phyloP scores from a whole-genome alignment of 768 basidiomycete species.

The Tylopilus subfusipes region DNA sequence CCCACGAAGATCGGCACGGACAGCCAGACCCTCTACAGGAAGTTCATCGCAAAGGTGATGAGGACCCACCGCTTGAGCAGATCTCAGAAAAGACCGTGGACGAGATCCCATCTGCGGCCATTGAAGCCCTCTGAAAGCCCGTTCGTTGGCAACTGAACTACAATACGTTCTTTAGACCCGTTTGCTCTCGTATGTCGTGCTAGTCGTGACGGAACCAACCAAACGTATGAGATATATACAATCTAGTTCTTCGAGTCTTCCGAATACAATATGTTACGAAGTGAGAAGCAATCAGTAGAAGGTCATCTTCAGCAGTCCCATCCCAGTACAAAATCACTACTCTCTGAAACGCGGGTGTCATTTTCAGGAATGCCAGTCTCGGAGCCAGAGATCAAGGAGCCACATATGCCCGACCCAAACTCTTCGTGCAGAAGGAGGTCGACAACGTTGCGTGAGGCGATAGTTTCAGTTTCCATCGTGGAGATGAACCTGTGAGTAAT shows the following conservation, averaged over 20 bases:
- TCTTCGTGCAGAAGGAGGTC: conserved; percentile 73
- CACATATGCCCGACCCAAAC: conserved; percentile 70
- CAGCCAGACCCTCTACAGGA: conserved; percentile 28
- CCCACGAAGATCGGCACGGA: conserved; percentile 39
- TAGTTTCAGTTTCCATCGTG: conserved; percentile 92
- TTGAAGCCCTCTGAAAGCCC: background rate
- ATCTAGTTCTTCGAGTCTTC: background rate
- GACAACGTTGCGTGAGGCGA: conserved; percentile 79
- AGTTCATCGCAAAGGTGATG: background rate
- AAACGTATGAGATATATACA: background rate
- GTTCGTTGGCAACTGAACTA: background rate
- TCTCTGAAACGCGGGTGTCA: conserved; percentile 7
- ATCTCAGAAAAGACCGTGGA: conserved; percentile 16
- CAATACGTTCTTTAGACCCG: background rate
- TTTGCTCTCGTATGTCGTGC: background rate
- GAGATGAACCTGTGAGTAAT: conserved; percentile 59
- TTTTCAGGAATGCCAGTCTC: conserved; percentile 15
- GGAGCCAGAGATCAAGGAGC: conserved; percentile 34
- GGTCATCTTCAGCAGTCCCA: conserved; percentile 62
- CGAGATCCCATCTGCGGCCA: background rate
- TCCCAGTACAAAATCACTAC: conserved; percentile 55
- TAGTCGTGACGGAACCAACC: background rate
- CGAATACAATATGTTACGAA: background rate
- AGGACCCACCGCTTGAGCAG: conserved; percentile 14
- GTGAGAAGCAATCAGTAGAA: background rate